Conservation (phyloP, 140 eudicot species). For the Anethum foeniculum region DNA sequence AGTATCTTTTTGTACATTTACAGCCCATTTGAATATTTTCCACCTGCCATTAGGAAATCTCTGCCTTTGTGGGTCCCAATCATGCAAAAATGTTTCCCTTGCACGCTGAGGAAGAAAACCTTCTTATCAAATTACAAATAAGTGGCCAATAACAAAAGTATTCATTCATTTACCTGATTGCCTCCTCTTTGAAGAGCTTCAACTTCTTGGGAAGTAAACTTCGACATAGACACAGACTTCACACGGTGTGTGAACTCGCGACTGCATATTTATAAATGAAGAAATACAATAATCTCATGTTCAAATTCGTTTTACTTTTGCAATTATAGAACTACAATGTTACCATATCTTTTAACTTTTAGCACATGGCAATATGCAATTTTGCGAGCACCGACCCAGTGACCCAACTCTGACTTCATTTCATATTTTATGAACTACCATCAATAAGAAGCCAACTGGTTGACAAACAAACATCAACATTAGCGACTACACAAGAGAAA, state of each 20-base stretch:
- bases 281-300: neutral
- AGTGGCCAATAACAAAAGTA: conserved; percentile 3
- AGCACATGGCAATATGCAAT: neutral
- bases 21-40: conserved; percentile 2
- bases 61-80: conserved; percentile 77
- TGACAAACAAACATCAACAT: neutral
- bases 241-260: conserved; percentile 98
- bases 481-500: neutral
- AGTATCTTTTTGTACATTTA: neutral
- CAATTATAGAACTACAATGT: neutral
- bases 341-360: conserved; percentile 11
- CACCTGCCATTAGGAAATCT: conserved; percentile 84
- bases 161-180: conserved; percentile 59
- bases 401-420: neutral
- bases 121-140: conserved; percentile 15
- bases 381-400: neutral
- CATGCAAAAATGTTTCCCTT: conserved; percentile 72
- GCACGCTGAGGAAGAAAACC: conserved; percentile 55
- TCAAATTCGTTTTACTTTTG: neutral
- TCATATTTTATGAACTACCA: neutral
- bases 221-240: conserved; percentile 89
- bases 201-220: conserved; percentile 87
- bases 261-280: conserved; percentile 32
- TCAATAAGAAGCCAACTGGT: neutral
- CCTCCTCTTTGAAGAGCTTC: conserved; percentile 95